A percentile compares a stretch with the other conserved stretches of the same genome.
Evolutionary conservation across 306 rosid genomes (phyloP).

Genomic region (Cucumis hystrix): DNA sequence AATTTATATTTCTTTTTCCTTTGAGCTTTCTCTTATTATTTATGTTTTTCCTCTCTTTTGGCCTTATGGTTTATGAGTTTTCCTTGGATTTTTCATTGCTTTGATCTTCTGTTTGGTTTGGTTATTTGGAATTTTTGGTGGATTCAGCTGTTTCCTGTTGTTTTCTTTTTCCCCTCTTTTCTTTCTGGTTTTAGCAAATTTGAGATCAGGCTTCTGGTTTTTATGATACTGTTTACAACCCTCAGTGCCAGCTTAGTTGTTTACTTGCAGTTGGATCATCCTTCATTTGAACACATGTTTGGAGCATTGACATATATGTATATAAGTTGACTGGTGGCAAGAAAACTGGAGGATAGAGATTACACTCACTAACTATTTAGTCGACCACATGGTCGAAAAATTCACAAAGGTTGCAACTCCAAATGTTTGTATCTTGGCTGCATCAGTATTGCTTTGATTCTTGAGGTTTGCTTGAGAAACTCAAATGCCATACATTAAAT

Average conservation of each 20-base stretch:
- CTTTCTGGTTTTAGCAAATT: no score
- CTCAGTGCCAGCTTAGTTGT: not conserved
- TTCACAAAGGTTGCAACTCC: no score
- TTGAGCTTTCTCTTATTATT: no score
- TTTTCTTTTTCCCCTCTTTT: no score
- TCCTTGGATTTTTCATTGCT: no score
- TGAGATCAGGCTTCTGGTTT: no score
- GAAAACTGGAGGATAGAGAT: not conserved
- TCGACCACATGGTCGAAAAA: not conserved
- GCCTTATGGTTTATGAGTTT: no score
- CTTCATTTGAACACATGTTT: not conserved
- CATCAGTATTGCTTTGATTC: not conserved
- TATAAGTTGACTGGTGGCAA: not conserved
- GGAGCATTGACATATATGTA: not conserved
- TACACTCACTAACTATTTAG: not conserved
- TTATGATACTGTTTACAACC: conserved; percentile 37
- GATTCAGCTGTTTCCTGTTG: no score
- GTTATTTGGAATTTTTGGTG: no score
- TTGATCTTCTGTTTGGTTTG: no score
- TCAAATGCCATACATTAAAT: not conserved
- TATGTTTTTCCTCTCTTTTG: no score
- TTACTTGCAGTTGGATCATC: not conserved
- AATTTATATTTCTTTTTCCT: no score
- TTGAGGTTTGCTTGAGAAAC: not conserved
- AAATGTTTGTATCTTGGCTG: not conserved